Base-by-base conservation (phyloP, 2,329 filamentous ascomycete genomes). In the Microsporum audouinii region DNA sequence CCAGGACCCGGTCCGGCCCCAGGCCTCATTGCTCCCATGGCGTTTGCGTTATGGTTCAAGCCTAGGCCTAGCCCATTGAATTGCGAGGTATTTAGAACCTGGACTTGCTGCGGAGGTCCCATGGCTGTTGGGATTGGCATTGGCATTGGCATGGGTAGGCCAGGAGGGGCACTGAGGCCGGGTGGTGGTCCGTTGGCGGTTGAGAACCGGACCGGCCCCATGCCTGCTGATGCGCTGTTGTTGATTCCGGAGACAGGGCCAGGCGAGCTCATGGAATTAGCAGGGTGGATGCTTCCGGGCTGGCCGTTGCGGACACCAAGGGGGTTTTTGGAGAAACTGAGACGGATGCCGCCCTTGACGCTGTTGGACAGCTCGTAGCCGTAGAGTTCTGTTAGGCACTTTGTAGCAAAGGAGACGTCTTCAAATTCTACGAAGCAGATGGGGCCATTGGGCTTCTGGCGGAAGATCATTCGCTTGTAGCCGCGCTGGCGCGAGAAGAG, bases 381-480 rank as follows among this genome's bases (percentile, higher is more conserved):
- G 69, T 97, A 96, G 1, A 97, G 80, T 61, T 96, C 90, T 65
- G 91, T 85, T 2, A 97, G 80, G 0, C 91, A 88, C 74, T 94
- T 95, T 47, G 92, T 96, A 0, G 94, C 92, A 69, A 90, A 92
- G 1, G 89, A 88, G 8, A 95, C 82, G 68, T 96, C 91, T 69
- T 97, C 92, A 68, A 97, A 99, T 73, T 99, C 94, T 41, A 99
- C 94, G 73, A 97, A 97, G 72, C 94, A 97, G 91, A 97, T 97
- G 1, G 92, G 92, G 0, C 92, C 92, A 68, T 96, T 96, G 66
- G 89, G 84, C 78, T 97, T 97, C 60, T 91, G 95, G 38, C 92
- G 84, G 79, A 96, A 96, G 71, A 91, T 96, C 5, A 99, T 84
- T 33, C 94, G 84, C 76, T 95, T 97, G 78, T 96, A 99, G 2